These are phyloP conservation scores for Oryza rufipogon DNA, from an alignment of 176 grass and related monocot genomes.

Conservation along the genomic window DNA sequence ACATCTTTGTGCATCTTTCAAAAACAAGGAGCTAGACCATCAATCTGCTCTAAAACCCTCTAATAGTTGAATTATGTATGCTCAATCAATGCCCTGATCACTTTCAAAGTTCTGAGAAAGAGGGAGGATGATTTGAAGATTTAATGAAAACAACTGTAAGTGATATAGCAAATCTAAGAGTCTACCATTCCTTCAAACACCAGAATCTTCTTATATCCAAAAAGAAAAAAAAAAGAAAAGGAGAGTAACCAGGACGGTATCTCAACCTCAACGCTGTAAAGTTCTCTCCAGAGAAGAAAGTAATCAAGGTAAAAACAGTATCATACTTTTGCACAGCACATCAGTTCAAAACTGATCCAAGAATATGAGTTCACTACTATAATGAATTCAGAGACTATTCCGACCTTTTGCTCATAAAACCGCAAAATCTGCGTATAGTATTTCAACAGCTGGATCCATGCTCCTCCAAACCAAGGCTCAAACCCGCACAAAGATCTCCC, in stretches of 20 bases:
- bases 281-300: not conserved
- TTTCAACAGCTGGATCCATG: not conserved
- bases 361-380: not conserved
- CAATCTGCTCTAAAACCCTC: not conserved
- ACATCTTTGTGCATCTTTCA: not conserved
- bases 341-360: not conserved
- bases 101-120: not conserved
- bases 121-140: slow-evolving; percentile 17
- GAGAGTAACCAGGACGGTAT: not conserved
- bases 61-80: not conserved
- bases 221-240: not conserved
- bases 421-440: not conserved
- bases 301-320: not conserved
- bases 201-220: not conserved
- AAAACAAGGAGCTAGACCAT: not conserved
- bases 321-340: not conserved
- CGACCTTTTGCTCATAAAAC: not conserved
- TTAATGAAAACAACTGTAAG: not conserved
- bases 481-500: slow-evolving; percentile 5
- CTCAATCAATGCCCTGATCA: not conserved
- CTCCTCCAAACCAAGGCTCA: not conserved
- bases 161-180: not conserved
- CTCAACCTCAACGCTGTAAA: not conserved
- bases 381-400: not conserved
- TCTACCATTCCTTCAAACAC: not conserved